Evolutionary conservation across 495 filamentous ascomycete species (phyloP).

Genomic region (Penicillium samsonianum): DNA sequence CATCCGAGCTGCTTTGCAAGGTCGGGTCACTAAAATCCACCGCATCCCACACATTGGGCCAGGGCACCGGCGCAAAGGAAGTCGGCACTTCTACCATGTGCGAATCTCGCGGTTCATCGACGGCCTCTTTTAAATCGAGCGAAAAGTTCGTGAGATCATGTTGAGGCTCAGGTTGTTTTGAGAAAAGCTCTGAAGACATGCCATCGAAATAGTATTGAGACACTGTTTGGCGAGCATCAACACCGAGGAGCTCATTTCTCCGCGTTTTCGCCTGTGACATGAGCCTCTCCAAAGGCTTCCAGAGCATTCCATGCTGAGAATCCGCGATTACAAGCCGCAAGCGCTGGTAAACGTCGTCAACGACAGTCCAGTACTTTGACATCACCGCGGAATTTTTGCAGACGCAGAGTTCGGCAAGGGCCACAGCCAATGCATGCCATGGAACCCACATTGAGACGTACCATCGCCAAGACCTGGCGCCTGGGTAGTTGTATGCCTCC

Average conservation of each 20-base stretch:
- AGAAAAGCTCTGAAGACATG: not conserved
- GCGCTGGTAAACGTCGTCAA: constrained; percentile 59
- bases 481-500: constrained; percentile 26
- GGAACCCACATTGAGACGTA: constrained; percentile 43
- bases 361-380: constrained; percentile 70
- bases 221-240: constrained; percentile 2
- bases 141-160: not conserved
- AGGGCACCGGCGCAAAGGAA: constrained; percentile 21
- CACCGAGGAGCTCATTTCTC: constrained; percentile 24
- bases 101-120: not conserved
- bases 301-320: constrained; percentile 60
- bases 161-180: not conserved
- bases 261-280: constrained; percentile 45
- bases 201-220: not conserved
- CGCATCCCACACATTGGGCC: constrained; percentile 37
- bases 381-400: constrained; percentile 61
- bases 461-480: constrained; percentile 39
- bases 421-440: constrained; percentile 50
- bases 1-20: constrained; percentile 8
- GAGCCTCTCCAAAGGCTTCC: constrained; percentile 70
- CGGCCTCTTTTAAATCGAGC: not conserved
- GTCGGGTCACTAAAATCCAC: constrained; percentile 26
- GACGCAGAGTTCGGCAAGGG: constrained; percentile 70
- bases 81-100: not conserved
- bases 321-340: constrained; percentile 54